Evolutionary conservation across 371 early-diverging fungal species (phyloP).

Genomic region (Nematocida ausubeli): DNA sequence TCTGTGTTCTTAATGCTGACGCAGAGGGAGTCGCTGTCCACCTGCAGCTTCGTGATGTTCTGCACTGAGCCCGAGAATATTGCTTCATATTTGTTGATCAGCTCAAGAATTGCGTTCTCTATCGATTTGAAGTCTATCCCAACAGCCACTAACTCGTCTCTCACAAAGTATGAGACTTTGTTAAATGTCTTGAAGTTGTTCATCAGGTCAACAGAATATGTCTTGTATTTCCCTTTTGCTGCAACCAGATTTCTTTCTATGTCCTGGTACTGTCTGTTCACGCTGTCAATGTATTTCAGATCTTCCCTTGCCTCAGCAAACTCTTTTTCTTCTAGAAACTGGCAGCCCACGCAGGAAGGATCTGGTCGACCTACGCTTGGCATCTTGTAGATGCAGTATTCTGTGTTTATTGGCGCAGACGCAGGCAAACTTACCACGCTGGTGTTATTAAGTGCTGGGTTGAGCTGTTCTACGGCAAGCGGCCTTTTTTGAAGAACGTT

Average conservation of each 20-base stretch:
- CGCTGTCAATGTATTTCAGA: conserved; percentile 20
- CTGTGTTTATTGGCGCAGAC: background rate
- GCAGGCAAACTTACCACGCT: background rate
- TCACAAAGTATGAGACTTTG: conserved; percentile 3
- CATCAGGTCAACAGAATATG: conserved; percentile 12
- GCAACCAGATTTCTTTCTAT: background rate
- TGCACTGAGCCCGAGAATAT: background rate
- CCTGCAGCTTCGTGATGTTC: background rate
- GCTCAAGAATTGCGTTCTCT: background rate
- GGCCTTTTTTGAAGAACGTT: conserved; percentile 2
- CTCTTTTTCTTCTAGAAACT: conserved; percentile 12
- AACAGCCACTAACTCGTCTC: conserved; percentile 8
- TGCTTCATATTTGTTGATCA: conserved; percentile 22
- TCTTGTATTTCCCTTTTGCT: background rate
- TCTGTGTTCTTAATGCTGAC: conserved; percentile 3
- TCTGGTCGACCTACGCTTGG: background rate
- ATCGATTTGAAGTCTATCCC: conserved; percentile 16
- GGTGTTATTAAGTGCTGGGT: too few relatives aligned
- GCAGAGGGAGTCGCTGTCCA: conserved; percentile 9
- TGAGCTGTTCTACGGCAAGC: too few relatives aligned
- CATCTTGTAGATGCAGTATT: conserved; percentile 47
- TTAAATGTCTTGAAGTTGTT: conserved; percentile 7
- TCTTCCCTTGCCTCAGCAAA: conserved; percentile 34
- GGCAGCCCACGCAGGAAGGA: background rate
- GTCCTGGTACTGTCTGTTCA: conserved; percentile 26